Evolutionary conservation across 345 rosid species (phyloP).

Genomic region (Arabis alpina): DNA sequence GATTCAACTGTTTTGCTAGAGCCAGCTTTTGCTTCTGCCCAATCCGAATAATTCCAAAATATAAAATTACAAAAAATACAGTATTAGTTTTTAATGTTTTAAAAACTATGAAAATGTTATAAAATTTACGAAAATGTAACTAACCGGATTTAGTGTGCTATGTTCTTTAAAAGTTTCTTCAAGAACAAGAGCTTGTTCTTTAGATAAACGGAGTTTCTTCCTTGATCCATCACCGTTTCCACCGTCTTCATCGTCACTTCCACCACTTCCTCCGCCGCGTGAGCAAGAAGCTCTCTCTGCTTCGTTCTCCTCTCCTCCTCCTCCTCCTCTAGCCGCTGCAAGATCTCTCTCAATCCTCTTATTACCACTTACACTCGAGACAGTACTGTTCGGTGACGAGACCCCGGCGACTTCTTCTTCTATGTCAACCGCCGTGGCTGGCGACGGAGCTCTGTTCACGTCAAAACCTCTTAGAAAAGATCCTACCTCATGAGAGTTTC

Average conservation of each 20-base stretch:
- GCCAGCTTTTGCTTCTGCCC: conserved; percentile 80
- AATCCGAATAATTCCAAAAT: conserved; percentile 2
- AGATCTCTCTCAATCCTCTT: conserved; percentile 74
- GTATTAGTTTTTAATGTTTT: neutral
- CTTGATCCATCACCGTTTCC: conserved; percentile 67
- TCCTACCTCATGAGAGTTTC: conserved; percentile 44
- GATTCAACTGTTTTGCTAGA: conserved; percentile 74
- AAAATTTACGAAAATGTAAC: conserved; percentile 20
- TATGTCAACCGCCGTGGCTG: conserved; percentile 29
- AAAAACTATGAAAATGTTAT: conserved; percentile 29
- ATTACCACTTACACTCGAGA: conserved; percentile 78
- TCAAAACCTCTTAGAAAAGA: conserved; percentile 59
- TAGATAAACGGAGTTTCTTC: conserved; percentile 83
- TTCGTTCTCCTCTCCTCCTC: conserved; percentile 54
- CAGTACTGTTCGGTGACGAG: conserved; percentile 85
- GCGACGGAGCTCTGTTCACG: conserved; percentile 54
- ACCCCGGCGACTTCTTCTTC: conserved; percentile 59
- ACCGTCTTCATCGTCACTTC: conserved; percentile 76
- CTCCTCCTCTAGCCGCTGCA: conserved; percentile 30
- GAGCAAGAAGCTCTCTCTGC: conserved; percentile 77
- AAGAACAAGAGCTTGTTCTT: conserved; percentile 77
- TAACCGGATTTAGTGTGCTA: conserved; percentile 78
- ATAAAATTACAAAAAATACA: conserved; percentile 7
- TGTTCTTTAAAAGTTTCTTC: conserved; percentile 91
- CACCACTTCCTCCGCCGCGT: conserved; percentile 53